phyloP scores from a whole-genome alignment of 768 basidiomycete genomes.

The Auriscalpium microsporum region DNA sequence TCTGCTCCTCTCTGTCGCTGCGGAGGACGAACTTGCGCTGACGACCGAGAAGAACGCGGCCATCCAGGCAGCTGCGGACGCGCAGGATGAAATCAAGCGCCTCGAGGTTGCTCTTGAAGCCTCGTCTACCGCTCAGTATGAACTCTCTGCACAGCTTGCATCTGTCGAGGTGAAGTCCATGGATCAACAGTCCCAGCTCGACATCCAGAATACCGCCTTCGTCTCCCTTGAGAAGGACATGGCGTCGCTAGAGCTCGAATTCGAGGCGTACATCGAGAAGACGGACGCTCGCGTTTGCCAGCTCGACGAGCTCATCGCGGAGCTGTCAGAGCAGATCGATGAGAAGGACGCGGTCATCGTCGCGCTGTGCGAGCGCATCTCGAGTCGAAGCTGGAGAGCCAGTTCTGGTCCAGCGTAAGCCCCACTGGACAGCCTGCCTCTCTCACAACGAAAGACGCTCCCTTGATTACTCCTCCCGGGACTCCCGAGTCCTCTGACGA shows the following conservation, averaged over 20 bases:
- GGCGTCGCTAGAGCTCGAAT: neutral
- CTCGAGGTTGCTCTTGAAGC: neutral
- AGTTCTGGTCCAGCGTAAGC: neutral
- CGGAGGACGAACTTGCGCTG: neutral
- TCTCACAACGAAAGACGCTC: too few relatives aligned
- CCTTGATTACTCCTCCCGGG: neutral
- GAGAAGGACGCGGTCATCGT: neutral
- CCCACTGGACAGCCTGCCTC: neutral
- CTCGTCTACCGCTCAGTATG: neutral
- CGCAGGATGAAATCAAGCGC: neutral
- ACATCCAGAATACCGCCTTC: neutral
- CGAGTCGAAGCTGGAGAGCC: neutral
- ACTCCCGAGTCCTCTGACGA: neutral
- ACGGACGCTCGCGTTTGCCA: neutral
- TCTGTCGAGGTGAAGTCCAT: neutral
- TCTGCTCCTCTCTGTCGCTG: neutral
- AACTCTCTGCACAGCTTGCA: neutral
- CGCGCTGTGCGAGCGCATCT: neutral
- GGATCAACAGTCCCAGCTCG: neutral
- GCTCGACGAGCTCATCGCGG: neutral
- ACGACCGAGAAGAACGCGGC: neutral
- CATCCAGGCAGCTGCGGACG: neutral
- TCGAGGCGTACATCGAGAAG: neutral
- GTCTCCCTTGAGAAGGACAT: neutral
- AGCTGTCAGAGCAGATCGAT: neutral